A percentile compares a stretch with the other conserved stretches of the same genome.
Evolutionary conservation across 169 alveolate genomes (phyloP).

Genomic region (Cryptosporidium sp.): DNA sequence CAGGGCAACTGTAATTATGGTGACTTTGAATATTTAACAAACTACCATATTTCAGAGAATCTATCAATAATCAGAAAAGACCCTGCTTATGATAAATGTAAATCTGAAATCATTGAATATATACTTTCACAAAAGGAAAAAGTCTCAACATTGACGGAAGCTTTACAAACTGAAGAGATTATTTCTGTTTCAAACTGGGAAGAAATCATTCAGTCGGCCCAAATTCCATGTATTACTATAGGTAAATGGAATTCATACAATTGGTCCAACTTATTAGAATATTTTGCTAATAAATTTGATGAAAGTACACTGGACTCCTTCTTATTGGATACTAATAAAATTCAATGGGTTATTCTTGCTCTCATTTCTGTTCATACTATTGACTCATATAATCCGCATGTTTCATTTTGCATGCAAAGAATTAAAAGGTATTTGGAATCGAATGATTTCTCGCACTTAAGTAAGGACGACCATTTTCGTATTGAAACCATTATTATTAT

Average conservation of each 20-base stretch:
- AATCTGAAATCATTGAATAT: slow-evolving; percentile 19
- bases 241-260: slow-evolving; percentile 71
- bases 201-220: neutral
- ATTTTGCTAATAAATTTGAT: slow-evolving; percentile 8
- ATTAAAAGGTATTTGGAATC: slow-evolving; percentile 60
- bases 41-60: slow-evolving; percentile 3
- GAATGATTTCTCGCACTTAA: neutral
- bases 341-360: slow-evolving; percentile 29
- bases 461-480: slow-evolving; percentile 10
- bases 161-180: slow-evolving; percentile 23
- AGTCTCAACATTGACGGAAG: neutral
- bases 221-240: slow-evolving; percentile 13
- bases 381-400: slow-evolving; percentile 42
- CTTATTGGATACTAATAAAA: neutral
- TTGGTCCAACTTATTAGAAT: slow-evolving; percentile 60
- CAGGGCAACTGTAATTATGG: neutral
- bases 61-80: slow-evolving; percentile 16
- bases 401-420: slow-evolving; percentile 48
- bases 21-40: slow-evolving; percentile 8
- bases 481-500: slow-evolving; percentile 47
- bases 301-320: neutral
- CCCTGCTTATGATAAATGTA: slow-evolving; percentile 1
- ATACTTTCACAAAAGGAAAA: slow-evolving; percentile 1
- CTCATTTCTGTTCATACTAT: slow-evolving; percentile 32
- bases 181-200: slow-evolving; percentile 26